phyloP scores from a whole-genome alignment of 2,329 filamentous ascomycete genomes.

The Arachnomyces sp. region DNA sequence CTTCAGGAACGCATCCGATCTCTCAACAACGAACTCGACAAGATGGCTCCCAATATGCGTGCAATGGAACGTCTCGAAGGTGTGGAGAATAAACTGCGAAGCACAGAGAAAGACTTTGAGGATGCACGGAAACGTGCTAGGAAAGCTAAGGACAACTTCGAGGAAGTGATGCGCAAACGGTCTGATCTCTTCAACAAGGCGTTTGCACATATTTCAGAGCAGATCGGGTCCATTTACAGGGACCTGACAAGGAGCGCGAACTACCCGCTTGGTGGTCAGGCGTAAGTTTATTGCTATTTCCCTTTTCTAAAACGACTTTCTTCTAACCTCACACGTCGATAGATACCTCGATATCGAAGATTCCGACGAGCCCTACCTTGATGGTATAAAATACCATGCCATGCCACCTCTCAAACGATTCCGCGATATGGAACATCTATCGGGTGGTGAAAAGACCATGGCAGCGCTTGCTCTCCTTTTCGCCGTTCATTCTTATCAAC shows the following conservation, averaged over 20 bases:
- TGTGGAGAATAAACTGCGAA: slow-evolving; percentile 72
- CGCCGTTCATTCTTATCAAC: slow-evolving; percentile 93
- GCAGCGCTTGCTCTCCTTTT: slow-evolving; percentile 93
- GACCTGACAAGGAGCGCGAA: slow-evolving; percentile 83
- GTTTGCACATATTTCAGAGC: slow-evolving; percentile 88
- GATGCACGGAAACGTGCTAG: slow-evolving; percentile 68
- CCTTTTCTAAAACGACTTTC: slow-evolving; percentile 6
- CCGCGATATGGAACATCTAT: slow-evolving; percentile 97
- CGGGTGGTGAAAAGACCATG: slow-evolving; percentile 98
- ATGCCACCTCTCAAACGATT: slow-evolving; percentile 98
- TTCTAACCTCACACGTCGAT: slow-evolving; percentile 2
- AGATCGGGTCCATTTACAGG: slow-evolving; percentile 89
- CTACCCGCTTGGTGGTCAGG: slow-evolving; percentile 85
- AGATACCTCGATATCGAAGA: slow-evolving; percentile 89
- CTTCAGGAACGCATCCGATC: slow-evolving; percentile 70
- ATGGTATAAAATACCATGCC: slow-evolving; percentile 95
- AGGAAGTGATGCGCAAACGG: slow-evolving; percentile 70
- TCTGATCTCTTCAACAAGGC: slow-evolving; percentile 92
- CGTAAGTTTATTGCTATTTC: slow-evolving; percentile 31
- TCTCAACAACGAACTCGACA: slow-evolving; percentile 74
- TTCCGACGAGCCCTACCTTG: slow-evolving; percentile 90
- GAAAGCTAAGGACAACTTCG: slow-evolving; percentile 73
- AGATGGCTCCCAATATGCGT: slow-evolving; percentile 94
- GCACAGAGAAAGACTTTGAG: slow-evolving; percentile 84
- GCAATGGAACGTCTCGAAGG: slow-evolving; percentile 85